Evolutionary conservation across 2,329 filamentous ascomycete species (phyloP), one percentile per base, ranked within the genome.

Genomic region (Xylaria sp.): DNA sequence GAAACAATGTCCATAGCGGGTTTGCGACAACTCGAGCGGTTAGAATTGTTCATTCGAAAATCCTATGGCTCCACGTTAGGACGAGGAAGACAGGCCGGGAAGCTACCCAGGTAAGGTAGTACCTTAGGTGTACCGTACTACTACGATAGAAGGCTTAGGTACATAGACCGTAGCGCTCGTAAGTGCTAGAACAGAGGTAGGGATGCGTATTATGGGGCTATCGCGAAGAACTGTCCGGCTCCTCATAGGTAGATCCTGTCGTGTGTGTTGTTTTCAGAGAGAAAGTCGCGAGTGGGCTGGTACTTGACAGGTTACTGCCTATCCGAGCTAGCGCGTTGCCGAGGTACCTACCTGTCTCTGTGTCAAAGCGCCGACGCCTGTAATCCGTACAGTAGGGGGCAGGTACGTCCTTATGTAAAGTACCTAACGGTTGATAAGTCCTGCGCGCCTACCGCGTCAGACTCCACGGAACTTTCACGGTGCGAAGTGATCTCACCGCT

Each of bases 1-100:
- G 54, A 59, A 60, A 55, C 63, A 61, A 61, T 59, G 49, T 55
- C 61, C 54, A 61, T 61, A 59, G 51, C 51, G 56, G 49, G 52
- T 58, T 42, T 23, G 60, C 57, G 46, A 55, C 53, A 23, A 35
- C 37, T 34, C 23, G 11, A 42, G 37, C 37, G 6, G 58, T 42
- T 56, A 23, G 30, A 57, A 39, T 44, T 53, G 55, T 58, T 34
- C 46, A 3, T 48, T 62, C 44, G 51, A 58, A 54, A 51, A 62
- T 59, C 46, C 53, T 57, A 52, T 47, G 57, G 9, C 11, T 13
- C 8, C 37, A 13, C 11, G 37, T 37, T 52, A 16, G 39, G 35
- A 18, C n/a, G 11, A 44, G 11, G 46, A 48, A 51, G 46, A 44
- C 18, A 39, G 19, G 23, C 30, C 16, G 23, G 19, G 37, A 42